Conservation (phyloP, 1,284 basidiomycete genomes). For the Tilletiopsis washingtonensis region DNA sequence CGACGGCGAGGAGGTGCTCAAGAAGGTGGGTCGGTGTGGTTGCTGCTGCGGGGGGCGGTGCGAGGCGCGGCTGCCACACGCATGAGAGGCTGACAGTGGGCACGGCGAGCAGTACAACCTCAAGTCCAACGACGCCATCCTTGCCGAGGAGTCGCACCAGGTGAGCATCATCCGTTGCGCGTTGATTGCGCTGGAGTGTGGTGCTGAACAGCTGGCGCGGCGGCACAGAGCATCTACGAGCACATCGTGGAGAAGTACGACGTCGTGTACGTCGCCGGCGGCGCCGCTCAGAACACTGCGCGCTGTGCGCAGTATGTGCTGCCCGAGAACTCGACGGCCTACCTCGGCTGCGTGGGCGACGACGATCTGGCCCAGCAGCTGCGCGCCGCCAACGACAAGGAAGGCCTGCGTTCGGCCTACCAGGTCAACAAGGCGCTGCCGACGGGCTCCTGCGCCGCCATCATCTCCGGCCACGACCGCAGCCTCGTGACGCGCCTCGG, state of each 20-base stretch:
- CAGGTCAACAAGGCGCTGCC: conserved; percentile 75
- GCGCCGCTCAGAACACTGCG: conserved; percentile 92
- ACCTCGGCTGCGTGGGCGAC: conserved; percentile 86
- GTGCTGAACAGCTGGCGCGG: not conserved
- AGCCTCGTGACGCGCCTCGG: conserved; percentile 86
- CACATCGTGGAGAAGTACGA: conserved; percentile 72
- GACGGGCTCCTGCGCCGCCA: conserved; percentile 93
- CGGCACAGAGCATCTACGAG: conserved; percentile 57
- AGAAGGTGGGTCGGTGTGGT: conserved; percentile 61
- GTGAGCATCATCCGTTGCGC: conserved; percentile 1
- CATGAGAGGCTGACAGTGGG: too few species aligned
- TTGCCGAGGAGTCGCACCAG: conserved; percentile 80
- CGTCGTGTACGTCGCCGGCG: conserved; percentile 88
- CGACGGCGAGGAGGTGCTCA: conserved; percentile 70
- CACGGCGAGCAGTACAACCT: conserved; percentile 69
- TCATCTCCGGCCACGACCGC: conserved; percentile 89
- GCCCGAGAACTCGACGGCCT: conserved; percentile 72
- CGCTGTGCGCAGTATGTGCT: conserved; percentile 78
- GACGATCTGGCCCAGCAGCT: conserved; percentile 85
- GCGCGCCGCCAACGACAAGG: conserved; percentile 82
- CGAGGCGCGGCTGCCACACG: too few species aligned
- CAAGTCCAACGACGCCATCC: conserved; percentile 92
- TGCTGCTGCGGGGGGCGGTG: too few species aligned
- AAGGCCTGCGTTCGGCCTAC: conserved; percentile 83
- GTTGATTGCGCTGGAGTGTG: not conserved